Base-by-base conservation (phyloP, 129 eudicot species). In the Artemisia argyi region DNA sequence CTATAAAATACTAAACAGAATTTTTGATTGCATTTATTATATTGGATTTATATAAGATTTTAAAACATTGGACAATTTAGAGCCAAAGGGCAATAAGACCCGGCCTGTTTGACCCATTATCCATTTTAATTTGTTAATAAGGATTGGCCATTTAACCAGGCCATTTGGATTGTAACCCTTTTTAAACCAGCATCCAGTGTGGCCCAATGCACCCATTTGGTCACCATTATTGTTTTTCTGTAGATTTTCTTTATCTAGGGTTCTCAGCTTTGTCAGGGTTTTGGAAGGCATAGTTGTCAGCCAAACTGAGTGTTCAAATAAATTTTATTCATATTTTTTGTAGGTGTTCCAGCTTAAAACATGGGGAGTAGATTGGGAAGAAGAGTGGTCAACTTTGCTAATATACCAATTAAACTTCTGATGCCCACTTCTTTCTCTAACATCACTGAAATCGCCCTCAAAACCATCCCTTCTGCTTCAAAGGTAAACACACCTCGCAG, bases 401-500 rank as follows among this genome's bases (percentile, higher is more conserved):
- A 93, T 66, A 81, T 93, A 14, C 98, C 98, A 51, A 89, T 93
- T 46, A 93, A 93, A 82, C 95, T 93, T 50, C 86, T 85, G 17
- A 93, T 93, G 98, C 98, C 98, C 65, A 66, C 96, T 53, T 81
- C 90, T 53, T 89, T 93, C 89, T 47, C 90, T 76, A 93, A 89
- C 78, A 93, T 89, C 47, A 85, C 95, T 30, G 96, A 93, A 84
- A 87, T 93, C 18, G 84, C 96, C 19, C 92, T 93, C 87, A 93
- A 93, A 82, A 93, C 98, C 82, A 89, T 93, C 75, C 98, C 98
- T 32, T 89, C 95, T 47, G 98, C 98, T 64, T 69, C 96, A 61
- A 93, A 93, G 98, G 98, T 88, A 28, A 13, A 30, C 35, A 30
- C 3, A 50, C 24, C 16, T 13, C 47, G 35, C 69, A 7, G 3